These are phyloP conservation scores for Amphibolis antarctica DNA, from an alignment of 106 monocot genomes.

Conservation along the genomic window DNA sequence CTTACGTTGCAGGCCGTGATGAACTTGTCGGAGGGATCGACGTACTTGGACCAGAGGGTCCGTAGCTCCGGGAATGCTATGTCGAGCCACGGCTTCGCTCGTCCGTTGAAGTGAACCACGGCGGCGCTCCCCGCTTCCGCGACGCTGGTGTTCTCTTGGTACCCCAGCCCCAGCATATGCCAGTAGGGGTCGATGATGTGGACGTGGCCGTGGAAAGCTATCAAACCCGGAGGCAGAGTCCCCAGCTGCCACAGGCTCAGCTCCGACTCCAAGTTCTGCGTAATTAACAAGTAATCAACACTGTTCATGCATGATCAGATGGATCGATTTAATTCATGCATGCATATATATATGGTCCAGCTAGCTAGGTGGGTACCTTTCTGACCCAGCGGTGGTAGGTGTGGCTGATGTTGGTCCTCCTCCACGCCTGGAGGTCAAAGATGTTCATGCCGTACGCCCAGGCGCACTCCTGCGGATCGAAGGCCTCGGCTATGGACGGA, in stretches of 20 bases:
- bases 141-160: conserved; percentile 57
- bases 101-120: conserved; percentile 72
- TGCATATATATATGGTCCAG: not conserved
- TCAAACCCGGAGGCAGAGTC: conserved; percentile 71
- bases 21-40: conserved; percentile 56
- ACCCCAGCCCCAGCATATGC: conserved; percentile 79
- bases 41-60: conserved; percentile 45
- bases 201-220: conserved; percentile 71
- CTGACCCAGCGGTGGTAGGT: conserved; percentile 59
- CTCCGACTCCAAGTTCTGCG: conserved; percentile 61
- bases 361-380: no score
- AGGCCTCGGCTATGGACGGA: conserved; percentile 19
- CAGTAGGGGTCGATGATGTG: conserved; percentile 57
- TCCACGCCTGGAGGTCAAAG: conserved; percentile 40
- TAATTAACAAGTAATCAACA: no score
- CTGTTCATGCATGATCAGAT: not conserved
- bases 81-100: conserved; percentile 83
- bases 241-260: conserved; percentile 78
- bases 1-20: conserved; percentile 51
- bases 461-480: conserved; percentile 33
- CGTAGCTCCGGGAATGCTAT: conserved; percentile 64
- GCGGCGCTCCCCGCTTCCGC: conserved; percentile 44
- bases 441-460: conserved; percentile 52
- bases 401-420: conserved; percentile 39
- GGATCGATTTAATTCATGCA: not conserved